phyloP scores from a whole-genome alignment of 106 monocot genomes.

The Allium fistulosum region DNA sequence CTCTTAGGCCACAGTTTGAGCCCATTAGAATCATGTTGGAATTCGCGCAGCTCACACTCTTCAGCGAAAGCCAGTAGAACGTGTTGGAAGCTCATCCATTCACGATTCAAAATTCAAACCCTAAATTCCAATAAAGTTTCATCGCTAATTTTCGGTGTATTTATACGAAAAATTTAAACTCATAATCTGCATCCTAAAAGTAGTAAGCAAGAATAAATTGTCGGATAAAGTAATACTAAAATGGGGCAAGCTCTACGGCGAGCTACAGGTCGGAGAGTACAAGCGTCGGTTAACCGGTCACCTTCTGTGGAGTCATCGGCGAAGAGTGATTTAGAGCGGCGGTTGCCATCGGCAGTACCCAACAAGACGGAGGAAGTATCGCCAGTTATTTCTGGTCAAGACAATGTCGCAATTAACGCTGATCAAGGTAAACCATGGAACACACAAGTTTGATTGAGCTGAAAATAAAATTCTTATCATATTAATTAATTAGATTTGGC shows the following conservation, averaged over 20 bases:
- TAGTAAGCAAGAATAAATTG: too few species aligned
- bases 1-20: too few species aligned
- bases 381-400: background rate
- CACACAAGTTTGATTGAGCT: background rate
- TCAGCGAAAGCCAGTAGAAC: too few species aligned
- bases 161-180: too few species aligned
- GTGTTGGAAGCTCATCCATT: too few species aligned
- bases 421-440: conserved; percentile 3
- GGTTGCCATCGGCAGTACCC: background rate
- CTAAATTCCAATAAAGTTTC: too few species aligned
- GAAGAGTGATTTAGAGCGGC: background rate
- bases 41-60: too few species aligned
- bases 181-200: too few species aligned
- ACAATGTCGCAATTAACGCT: conserved; percentile 2
- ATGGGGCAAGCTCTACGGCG: conserved; percentile 27
- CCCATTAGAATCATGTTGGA: too few species aligned
- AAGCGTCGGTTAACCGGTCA: background rate
- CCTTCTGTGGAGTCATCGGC: background rate
- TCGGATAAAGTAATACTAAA: background rate
- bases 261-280: conserved; percentile 11
- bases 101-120: too few species aligned
- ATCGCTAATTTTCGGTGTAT: too few species aligned
- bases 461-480: background rate
- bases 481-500: background rate
- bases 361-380: background rate